Percentiles rank a stretch among this genome's conserved stretches.
These are phyloP conservation scores for Cryptococcus depauperatus DNA, from an alignment of 1,284 basidiomycete genomes.

Conservation along the genomic window DNA sequence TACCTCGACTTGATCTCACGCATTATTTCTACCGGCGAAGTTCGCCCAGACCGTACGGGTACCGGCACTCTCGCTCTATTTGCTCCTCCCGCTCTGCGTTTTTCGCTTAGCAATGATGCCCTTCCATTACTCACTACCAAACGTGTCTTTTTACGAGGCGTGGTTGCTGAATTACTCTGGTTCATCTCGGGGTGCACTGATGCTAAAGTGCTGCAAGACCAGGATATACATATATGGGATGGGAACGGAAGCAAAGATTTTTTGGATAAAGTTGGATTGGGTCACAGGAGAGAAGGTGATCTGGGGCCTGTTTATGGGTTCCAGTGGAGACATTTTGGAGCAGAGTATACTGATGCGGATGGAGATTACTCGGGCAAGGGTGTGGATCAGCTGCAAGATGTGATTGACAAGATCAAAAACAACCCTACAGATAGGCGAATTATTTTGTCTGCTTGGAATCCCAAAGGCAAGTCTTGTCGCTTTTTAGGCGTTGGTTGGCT, in stretches of 20 bases:
- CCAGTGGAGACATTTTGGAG: conserved; percentile 98
- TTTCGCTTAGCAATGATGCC: conserved; percentile 63
- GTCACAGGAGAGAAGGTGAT: conserved; percentile 80
- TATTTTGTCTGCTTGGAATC: conserved; percentile 94
- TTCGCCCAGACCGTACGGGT: conserved; percentile 79
- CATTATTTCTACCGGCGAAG: conserved; percentile 66
- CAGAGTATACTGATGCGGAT: conserved; percentile 74
- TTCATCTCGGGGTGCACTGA: conserved; percentile 84
- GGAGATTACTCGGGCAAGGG: conserved; percentile 77
- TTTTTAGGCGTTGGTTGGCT: background rate
- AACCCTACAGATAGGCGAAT: conserved; percentile 95
- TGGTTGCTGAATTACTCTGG: conserved; percentile 93
- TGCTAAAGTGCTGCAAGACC: conserved; percentile 64
- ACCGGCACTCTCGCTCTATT: conserved; percentile 86
- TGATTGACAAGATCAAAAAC: conserved; percentile 83
- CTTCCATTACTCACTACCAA: conserved; percentile 93
- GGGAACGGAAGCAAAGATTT: conserved; percentile 88
- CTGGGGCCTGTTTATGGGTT: conserved; percentile 97
- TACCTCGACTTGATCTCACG: conserved; percentile 72
- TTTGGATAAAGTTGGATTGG: conserved; percentile 72
- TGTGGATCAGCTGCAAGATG: conserved; percentile 84
- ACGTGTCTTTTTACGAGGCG: conserved; percentile 83
- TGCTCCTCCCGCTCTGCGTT: conserved; percentile 77
- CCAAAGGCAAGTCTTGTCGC: conserved; percentile 58
- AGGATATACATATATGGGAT: conserved; percentile 94